These are phyloP conservation scores for Pseudogymnoascus sp. DNA, from an alignment of 2,329 filamentous ascomycete species.

Conservation along the genomic window DNA sequence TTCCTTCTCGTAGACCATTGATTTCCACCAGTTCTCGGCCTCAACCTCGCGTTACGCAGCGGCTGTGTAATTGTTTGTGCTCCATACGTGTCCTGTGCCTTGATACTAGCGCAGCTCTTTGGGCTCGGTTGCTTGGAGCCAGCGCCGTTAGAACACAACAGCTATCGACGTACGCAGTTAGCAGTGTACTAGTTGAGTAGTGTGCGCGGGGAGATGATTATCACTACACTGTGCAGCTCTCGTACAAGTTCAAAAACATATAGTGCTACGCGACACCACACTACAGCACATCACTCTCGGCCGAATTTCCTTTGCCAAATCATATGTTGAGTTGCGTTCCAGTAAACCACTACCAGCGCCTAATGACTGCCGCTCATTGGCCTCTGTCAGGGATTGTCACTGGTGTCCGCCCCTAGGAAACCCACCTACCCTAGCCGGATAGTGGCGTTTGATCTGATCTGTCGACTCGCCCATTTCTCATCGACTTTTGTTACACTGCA, in stretches of 20 bases:
- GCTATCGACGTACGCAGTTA: not conserved
- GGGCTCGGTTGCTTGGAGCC: not conserved
- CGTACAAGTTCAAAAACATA: not conserved
- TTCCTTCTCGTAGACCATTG: not conserved
- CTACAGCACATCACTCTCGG: not conserved
- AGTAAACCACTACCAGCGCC: not conserved
- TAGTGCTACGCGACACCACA: not conserved
- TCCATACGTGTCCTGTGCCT: not conserved
- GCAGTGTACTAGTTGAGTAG: not conserved
- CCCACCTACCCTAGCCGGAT: not conserved
- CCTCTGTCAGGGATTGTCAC: not conserved
- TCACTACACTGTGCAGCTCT: not conserved
- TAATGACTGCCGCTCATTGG: constrained; percentile 7
- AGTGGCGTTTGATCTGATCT: constrained; percentile 8
- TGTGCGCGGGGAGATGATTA: not conserved
- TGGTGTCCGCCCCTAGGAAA: not conserved
- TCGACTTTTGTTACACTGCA: constrained; percentile 1
- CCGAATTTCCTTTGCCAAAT: constrained; percentile 1
- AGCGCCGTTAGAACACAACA: not conserved
- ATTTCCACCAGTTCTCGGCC: not conserved
- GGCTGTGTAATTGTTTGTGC: not conserved
- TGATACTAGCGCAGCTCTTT: not conserved
- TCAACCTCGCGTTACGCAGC: not conserved
- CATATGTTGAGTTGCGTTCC: not conserved
- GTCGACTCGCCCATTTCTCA: not conserved